These are phyloP conservation scores for Globisporangium viniferum DNA, from an alignment of 352 stramenopile species.

Conservation along the genomic window DNA sequence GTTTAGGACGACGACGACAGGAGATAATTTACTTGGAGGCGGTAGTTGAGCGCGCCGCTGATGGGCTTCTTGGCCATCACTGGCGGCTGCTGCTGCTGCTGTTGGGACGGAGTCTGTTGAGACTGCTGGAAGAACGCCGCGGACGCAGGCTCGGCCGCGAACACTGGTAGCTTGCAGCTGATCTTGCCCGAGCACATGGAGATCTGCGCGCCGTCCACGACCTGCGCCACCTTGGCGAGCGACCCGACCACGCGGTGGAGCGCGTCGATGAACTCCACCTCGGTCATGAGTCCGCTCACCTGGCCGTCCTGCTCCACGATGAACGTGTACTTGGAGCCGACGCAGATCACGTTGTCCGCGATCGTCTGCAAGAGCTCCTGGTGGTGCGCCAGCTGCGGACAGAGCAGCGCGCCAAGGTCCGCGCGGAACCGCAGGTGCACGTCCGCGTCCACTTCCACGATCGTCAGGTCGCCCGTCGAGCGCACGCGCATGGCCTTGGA, in stretches of 20 bases:
- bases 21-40: conserved; percentile 13
- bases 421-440: conserved; percentile 14
- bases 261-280: conserved; percentile 13
- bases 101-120: not conserved
- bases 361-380: conserved; percentile 14
- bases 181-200: conserved; percentile 13
- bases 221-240: conserved; percentile 11
- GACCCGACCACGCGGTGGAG: conserved; percentile 14
- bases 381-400: conserved; percentile 13
- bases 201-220: conserved; percentile 15
- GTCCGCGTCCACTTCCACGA: conserved; percentile 15
- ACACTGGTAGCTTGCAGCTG: conserved; percentile 7
- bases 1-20: conserved; percentile 12
- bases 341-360: conserved; percentile 14
- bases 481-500: conserved; percentile 9
- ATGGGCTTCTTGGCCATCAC: conserved; percentile 6
- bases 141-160: not conserved
- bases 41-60: conserved; percentile 12
- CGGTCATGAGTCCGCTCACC: conserved; percentile 14
- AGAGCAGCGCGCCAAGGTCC: conserved; percentile 11
- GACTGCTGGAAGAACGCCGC: conserved; percentile 12
- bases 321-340: conserved; percentile 17
- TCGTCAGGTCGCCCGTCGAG: conserved; percentile 9
- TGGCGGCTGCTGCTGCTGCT: conserved; percentile 18
- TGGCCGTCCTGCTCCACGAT: conserved; percentile 11